Conservation (phyloP, 768 basidiomycete genomes). For the Xerocomellus dryophilus region DNA sequence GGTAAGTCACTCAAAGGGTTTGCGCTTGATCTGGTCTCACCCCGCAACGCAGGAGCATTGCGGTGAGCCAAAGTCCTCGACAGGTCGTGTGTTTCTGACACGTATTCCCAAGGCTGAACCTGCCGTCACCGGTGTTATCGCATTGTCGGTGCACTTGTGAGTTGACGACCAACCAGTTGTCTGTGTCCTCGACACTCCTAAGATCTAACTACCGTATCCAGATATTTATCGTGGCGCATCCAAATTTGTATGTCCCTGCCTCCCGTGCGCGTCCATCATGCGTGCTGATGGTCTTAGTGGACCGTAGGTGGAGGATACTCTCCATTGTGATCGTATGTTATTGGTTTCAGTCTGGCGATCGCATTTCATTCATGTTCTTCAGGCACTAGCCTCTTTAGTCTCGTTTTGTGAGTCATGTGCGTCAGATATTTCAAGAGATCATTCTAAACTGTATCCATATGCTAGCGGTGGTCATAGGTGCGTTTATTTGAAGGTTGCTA, state of each 20-base stretch:
- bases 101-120: not conserved
- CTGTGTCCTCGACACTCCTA: not conserved
- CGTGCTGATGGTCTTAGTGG: not conserved
- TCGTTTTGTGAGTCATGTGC: not conserved
- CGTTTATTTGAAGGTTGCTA: not conserved
- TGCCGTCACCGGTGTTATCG: not conserved
- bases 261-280: not conserved
- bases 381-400: not conserved
- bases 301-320: not conserved
- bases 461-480: constrained; percentile 1
- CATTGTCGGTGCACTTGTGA: constrained; percentile 2
- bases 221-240: constrained; percentile 3
- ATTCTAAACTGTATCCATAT: not conserved
- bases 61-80: not conserved
- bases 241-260: not conserved
- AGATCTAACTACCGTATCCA: not conserved
- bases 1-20: not conserved
- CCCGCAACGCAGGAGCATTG: not conserved
- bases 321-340: not conserved
- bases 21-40: not conserved
- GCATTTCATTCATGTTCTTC: not conserved
- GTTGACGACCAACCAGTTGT: not conserved
- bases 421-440: not conserved
- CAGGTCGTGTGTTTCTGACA: not conserved
- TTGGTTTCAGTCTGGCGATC: not conserved